These are phyloP conservation scores for Tricholoma hemisulphureum DNA, from an alignment of 768 basidiomycete genomes.

Conservation along the genomic window DNA sequence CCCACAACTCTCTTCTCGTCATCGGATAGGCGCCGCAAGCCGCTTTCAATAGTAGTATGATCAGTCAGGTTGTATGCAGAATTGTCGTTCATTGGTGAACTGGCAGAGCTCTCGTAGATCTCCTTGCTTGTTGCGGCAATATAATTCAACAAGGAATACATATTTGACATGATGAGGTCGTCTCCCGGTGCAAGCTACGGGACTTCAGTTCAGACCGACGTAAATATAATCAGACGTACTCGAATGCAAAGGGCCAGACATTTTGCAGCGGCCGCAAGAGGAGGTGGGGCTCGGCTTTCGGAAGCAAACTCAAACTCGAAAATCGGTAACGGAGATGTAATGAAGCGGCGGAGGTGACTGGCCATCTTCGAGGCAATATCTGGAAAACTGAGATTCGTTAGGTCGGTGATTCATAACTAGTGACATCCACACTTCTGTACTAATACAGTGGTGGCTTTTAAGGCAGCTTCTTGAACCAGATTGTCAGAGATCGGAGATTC, in stretches of 20 bases:
- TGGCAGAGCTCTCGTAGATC: slow-evolving; percentile 51
- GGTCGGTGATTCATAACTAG: not conserved
- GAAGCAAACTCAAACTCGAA: slow-evolving; percentile 84
- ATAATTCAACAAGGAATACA: slow-evolving; percentile 95
- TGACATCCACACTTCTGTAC: slow-evolving; percentile 65
- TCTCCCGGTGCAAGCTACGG: slow-evolving; percentile 78
- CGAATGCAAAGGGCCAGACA: slow-evolving; percentile 88
- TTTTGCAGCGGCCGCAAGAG: slow-evolving; percentile 82
- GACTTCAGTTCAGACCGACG: slow-evolving; percentile 3
- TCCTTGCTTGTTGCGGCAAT: slow-evolving; percentile 84
- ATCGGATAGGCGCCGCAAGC: slow-evolving; percentile 67
- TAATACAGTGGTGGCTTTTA: slow-evolving; percentile 80
- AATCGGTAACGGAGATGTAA: slow-evolving; percentile 82
- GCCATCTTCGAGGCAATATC: slow-evolving; percentile 74
- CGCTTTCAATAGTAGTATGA: slow-evolving; percentile 54
- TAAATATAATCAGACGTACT: slow-evolving; percentile 38
- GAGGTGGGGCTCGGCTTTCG: slow-evolving; percentile 71
- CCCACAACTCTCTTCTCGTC: slow-evolving; percentile 84
- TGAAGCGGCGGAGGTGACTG: slow-evolving; percentile 78
- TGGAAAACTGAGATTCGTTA: slow-evolving; percentile 59
- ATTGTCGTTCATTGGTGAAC: slow-evolving; percentile 41
- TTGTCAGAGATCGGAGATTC: slow-evolving; percentile 80
- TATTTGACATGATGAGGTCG: slow-evolving; percentile 88
- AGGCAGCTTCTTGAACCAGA: slow-evolving; percentile 84
- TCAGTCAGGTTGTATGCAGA: slow-evolving; percentile 45